phyloP scores from a whole-genome alignment of 768 basidiomycete species.

The Rossbeevera mucosa region DNA sequence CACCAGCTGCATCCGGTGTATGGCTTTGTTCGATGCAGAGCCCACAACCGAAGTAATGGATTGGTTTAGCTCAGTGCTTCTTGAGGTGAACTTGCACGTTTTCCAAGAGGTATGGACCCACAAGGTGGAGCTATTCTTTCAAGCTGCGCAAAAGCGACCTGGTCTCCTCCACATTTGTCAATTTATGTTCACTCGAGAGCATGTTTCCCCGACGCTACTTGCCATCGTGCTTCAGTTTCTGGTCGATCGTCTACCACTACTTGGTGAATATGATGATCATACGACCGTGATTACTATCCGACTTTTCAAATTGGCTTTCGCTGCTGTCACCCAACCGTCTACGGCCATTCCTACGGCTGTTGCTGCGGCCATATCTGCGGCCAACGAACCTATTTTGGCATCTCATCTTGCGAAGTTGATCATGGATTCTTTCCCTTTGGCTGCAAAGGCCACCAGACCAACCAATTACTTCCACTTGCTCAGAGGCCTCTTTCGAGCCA shows the following conservation, averaged over 20 bases:
- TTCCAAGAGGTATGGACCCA: slow-evolving; percentile 96
- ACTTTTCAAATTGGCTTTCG: slow-evolving; percentile 93
- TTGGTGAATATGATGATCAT: slow-evolving; percentile 82
- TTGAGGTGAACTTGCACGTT: slow-evolving; percentile 84
- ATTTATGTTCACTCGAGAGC: slow-evolving; percentile 71
- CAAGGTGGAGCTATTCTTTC: slow-evolving; percentile 88
- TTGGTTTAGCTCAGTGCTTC: slow-evolving; percentile 65
- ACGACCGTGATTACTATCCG: slow-evolving; percentile 82
- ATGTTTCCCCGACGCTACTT: slow-evolving; percentile 73
- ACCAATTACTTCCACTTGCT: slow-evolving; percentile 91
- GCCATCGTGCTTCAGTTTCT: slow-evolving; percentile 87
- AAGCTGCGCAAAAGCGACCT: slow-evolving; percentile 69
- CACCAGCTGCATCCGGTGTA: slow-evolving; percentile 76
- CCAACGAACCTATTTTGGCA: slow-evolving; percentile 91
- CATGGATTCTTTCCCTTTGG: slow-evolving; percentile 94
- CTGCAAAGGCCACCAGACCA: slow-evolving; percentile 86
- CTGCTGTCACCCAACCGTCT: slow-evolving; percentile 61
- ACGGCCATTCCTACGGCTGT: background rate
- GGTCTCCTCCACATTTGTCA: slow-evolving; percentile 82
- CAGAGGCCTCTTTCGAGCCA: slow-evolving; percentile 87
- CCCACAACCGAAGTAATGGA: slow-evolving; percentile 79
- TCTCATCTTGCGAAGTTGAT: slow-evolving; percentile 88
- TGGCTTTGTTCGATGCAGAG: slow-evolving; percentile 76
- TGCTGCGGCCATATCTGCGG: slow-evolving; percentile 39
- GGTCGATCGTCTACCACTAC: slow-evolving; percentile 69